phyloP scores from a whole-genome alignment of 2,329 filamentous ascomycete species.

The Sarocladiaceae sp. region DNA sequence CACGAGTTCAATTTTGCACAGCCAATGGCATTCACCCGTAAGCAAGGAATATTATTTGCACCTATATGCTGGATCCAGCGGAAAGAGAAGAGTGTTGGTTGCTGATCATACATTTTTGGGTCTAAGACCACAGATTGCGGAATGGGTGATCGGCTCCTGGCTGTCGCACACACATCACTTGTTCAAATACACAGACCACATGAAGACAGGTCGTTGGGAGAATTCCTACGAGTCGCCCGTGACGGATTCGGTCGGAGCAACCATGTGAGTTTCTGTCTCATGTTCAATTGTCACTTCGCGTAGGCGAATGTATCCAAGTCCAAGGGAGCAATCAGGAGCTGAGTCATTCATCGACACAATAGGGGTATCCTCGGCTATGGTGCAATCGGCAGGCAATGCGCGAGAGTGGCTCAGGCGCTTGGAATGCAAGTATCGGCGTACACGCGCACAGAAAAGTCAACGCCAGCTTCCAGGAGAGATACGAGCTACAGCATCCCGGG shows the following conservation, averaged over 20 bases:
- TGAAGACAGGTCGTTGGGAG: too few species aligned
- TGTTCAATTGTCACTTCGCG: background rate
- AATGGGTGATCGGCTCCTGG: conserved; percentile 33
- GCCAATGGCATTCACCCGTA: conserved; percentile 36
- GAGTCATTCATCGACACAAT: background rate
- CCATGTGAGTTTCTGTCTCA: conserved; percentile 22
- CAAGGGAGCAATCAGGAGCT: background rate
- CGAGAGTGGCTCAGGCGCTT: conserved; percentile 46
- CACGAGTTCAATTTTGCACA: conserved; percentile 31
- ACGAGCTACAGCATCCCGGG: conserved; percentile 54
- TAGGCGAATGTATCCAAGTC: background rate
- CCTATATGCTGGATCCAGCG: background rate
- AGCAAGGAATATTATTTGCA: conserved; percentile 14
- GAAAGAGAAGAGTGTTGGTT: background rate
- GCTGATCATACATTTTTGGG: background rate
- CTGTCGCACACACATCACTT: conserved; percentile 21
- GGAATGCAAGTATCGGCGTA: conserved; percentile 65
- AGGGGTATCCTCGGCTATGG: conserved; percentile 38
- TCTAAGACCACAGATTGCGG: conserved; percentile 30
- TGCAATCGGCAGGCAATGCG: conserved; percentile 36
- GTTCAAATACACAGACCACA: too few species aligned
- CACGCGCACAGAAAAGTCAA: conserved; percentile 53
- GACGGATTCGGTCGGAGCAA: conserved; percentile 26
- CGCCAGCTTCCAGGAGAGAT: conserved; percentile 51
- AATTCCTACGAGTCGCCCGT: too few species aligned